Percentiles rank a stretch among this genome's conserved stretches.
phyloP scores from a whole-genome alignment of 208 protist species.

The Phytomonas sp. region DNA sequence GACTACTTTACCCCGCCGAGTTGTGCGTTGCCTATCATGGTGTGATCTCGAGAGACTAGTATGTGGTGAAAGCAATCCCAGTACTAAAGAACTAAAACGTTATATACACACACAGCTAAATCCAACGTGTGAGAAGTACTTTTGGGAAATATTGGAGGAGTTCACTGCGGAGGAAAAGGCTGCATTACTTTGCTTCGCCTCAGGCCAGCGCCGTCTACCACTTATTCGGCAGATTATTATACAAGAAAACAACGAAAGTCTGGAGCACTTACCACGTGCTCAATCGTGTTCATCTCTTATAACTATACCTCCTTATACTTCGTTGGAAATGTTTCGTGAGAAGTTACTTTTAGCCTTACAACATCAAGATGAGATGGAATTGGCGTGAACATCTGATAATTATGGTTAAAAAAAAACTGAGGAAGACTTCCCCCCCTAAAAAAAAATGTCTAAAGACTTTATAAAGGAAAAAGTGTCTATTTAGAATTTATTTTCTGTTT shows the following conservation, averaged over 20 bases:
- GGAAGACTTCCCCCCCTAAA: neutral
- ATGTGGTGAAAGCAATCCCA: slow-evolving; percentile 67
- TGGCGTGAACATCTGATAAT: slow-evolving; percentile 32
- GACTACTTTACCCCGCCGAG: slow-evolving; percentile 63
- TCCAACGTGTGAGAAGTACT: slow-evolving; percentile 41
- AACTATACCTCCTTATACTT: slow-evolving; percentile 72
- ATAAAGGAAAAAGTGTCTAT: neutral
- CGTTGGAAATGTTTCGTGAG: slow-evolving; percentile 62
- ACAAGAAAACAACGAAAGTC: slow-evolving; percentile 66
- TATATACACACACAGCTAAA: slow-evolving; percentile 58
- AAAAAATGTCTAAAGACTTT: slow-evolving; percentile 1
- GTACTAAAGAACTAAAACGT: slow-evolving; percentile 48
- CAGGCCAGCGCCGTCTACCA: slow-evolving; percentile 74
- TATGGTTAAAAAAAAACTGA: neutral
- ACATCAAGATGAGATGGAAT: slow-evolving; percentile 87
- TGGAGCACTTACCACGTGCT: slow-evolving; percentile 76
- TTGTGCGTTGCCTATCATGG: slow-evolving; percentile 85
- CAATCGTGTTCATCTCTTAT: slow-evolving; percentile 87
- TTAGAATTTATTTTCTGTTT: slow-evolving; percentile 8
- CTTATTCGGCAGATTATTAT: slow-evolving; percentile 69
- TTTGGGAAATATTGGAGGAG: slow-evolving; percentile 82
- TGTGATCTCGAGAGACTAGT: slow-evolving; percentile 71
- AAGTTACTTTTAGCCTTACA: slow-evolving; percentile 72
- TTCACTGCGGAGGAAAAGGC: slow-evolving; percentile 72
- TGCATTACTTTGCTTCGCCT: slow-evolving; percentile 82